Percentiles rank a stretch among this genome's conserved stretches.
Conservation (phyloP, 2,329 filamentous ascomycete genomes). For the Bipolaris victoriae region DNA sequence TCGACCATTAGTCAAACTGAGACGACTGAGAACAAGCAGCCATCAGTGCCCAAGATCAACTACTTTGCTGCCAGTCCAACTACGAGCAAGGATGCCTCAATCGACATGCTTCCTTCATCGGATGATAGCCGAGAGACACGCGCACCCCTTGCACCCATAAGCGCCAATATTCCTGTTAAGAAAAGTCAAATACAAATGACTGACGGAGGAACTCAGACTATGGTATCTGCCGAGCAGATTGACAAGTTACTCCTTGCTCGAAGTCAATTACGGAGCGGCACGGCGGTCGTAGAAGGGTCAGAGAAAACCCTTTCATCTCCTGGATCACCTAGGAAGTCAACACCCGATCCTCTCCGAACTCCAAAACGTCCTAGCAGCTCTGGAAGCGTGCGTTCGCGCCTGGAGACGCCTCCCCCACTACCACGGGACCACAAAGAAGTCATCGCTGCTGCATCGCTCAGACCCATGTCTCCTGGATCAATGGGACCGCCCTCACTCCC, state of each 20-base stretch:
- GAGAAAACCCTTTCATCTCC: conserved; percentile 43
- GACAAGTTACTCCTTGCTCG: conserved; percentile 73
- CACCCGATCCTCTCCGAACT: conserved; percentile 38
- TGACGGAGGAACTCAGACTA: conserved; percentile 81
- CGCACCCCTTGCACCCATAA: conserved; percentile 33
- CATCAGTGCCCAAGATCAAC: conserved; percentile 43
- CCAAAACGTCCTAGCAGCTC: conserved; percentile 72
- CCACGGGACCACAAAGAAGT: conserved; percentile 82
- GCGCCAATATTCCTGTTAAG: conserved; percentile 34
- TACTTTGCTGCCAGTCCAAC: conserved; percentile 55
- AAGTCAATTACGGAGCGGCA: conserved; percentile 37
- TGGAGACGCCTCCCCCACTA: conserved; percentile 69
- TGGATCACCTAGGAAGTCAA: conserved; percentile 43
- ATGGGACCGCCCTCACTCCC: conserved; percentile 90
- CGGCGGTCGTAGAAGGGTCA: conserved; percentile 36
- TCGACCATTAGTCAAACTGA: conserved; percentile 26
- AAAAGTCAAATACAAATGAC: conserved; percentile 51
- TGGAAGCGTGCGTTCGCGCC: conserved; percentile 65
- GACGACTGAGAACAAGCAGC: conserved; percentile 18
- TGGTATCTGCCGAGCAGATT: conserved; percentile 80
- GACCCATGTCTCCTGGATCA: conserved; percentile 50
- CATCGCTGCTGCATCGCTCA: conserved; percentile 77
- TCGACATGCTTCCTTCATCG: conserved; percentile 6
- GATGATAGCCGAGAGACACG: conserved; percentile 23
- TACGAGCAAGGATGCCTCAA: conserved; percentile 49